These are phyloP conservation scores for Apophysomyces elegans DNA, from an alignment of 371 early-diverging fungal genomes.

Conservation along the genomic window DNA sequence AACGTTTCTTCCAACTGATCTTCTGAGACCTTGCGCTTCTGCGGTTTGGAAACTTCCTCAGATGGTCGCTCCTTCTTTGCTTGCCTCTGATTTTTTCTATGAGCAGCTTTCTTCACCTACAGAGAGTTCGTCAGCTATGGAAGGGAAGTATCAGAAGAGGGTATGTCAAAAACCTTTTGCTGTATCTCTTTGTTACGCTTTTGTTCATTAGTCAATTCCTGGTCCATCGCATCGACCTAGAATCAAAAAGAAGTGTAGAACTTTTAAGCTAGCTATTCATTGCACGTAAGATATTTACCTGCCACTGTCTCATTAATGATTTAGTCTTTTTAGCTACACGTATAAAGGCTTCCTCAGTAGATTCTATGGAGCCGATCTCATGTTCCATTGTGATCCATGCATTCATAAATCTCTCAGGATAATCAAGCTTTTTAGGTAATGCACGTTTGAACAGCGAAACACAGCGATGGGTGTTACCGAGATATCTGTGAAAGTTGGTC, in stretches of 20 bases:
- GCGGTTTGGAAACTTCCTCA: not conserved
- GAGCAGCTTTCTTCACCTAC: constrained; percentile 37
- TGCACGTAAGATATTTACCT: constrained; percentile 3
- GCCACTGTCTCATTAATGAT: constrained; percentile 34
- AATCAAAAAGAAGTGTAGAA: not conserved
- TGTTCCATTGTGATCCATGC: constrained; percentile 56
- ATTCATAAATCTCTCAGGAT: constrained; percentile 54
- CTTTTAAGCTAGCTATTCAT: not conserved
- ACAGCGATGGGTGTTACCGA: constrained; percentile 33
- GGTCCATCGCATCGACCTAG: constrained; percentile 13
- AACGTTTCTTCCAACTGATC: not conserved
- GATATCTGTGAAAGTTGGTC: constrained; percentile 7
- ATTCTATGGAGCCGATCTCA: constrained; percentile 47
- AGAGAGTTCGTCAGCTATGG: not conserved
- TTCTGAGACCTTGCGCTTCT: constrained; percentile 22
- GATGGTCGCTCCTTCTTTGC: constrained; percentile 16
- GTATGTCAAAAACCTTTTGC: constrained; percentile 13
- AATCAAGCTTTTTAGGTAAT: constrained; percentile 40
- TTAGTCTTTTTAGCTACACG: constrained; percentile 34
- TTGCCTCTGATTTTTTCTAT: constrained; percentile 28
- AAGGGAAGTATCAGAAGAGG: not conserved
- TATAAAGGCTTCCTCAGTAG: constrained; percentile 28
- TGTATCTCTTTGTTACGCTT: constrained; percentile 16
- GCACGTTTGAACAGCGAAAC: constrained; percentile 48
- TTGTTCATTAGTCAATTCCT: constrained; percentile 12